Percentiles rank a stretch among this genome's conserved stretches.
phyloP scores from a whole-genome alignment of 768 basidiomycete species.

The Jaapia argillacea region DNA sequence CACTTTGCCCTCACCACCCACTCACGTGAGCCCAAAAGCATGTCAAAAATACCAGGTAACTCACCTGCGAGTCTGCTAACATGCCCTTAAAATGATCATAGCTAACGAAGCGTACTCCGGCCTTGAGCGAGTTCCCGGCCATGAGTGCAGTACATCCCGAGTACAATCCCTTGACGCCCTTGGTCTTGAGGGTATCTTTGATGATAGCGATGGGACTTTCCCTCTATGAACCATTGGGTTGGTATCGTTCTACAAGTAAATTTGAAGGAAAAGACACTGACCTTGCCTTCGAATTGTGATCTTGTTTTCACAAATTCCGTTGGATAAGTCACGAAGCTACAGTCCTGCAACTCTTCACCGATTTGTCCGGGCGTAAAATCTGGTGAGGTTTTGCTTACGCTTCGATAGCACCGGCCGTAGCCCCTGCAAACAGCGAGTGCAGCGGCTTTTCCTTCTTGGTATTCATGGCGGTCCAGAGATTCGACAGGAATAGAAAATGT shows the following conservation, averaged over 20 bases:
- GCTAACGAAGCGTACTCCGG: conserved; percentile 90
- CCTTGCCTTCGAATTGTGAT: conserved; percentile 83
- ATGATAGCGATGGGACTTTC: conserved; percentile 70
- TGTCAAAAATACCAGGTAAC: conserved; percentile 9
- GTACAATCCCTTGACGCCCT: conserved; percentile 83
- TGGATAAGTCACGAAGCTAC: conserved; percentile 78
- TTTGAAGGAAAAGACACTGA: conserved; percentile 14
- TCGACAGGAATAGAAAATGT: neutral
- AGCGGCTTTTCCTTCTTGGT: conserved; percentile 70
- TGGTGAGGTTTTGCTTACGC: too few relatives aligned
- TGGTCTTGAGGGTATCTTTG: conserved; percentile 56
- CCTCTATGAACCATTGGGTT: conserved; percentile 25
- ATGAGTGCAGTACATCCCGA: conserved; percentile 87
- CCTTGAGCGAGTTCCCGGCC: conserved; percentile 87
- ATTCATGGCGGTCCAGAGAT: conserved; percentile 23
- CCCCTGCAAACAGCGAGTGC: conserved; percentile 84
- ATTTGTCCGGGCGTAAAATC: too few relatives aligned
- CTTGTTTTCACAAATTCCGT: conserved; percentile 92
- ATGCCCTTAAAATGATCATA: conserved; percentile 88
- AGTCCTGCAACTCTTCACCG: conserved; percentile 28
- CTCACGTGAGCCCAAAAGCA: neutral
- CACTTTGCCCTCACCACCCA: conserved; percentile 67
- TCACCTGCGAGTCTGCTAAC: conserved; percentile 76
- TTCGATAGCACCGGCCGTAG: conserved; percentile 88
- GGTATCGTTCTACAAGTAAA: neutral